Evolutionary conservation across 176 grass and related monocot species (phyloP).

Genomic region (Musa troglodytarum): DNA sequence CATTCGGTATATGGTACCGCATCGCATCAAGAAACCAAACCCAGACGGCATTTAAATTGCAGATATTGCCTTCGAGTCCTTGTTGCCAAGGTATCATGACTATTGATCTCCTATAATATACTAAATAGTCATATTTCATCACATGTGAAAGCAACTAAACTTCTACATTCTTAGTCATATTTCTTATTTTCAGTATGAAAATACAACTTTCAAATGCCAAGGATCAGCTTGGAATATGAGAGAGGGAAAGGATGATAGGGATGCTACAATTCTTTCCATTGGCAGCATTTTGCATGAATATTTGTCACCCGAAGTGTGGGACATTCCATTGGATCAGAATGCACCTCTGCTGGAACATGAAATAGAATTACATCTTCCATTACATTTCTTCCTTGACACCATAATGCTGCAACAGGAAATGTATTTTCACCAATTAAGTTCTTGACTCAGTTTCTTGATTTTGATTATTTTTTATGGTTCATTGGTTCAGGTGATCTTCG

Average conservation of each 20-base stretch:
- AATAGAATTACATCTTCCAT: conserved; percentile 41
- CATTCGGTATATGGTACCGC: no score
- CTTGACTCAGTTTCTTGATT: conserved; percentile 20
- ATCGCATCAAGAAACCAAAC: no score
- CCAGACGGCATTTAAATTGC: no score
- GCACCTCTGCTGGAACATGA: conserved; percentile 21
- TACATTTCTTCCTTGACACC: conserved; percentile 70
- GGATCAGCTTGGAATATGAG: conserved; percentile 39
- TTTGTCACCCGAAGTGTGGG: conserved; percentile 70
- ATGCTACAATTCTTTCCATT: conserved; percentile 52
- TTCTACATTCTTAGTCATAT: no score
- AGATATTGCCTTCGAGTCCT: no score
- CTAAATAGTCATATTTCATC: no score
- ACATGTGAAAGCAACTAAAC: no score
- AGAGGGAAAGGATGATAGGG: conserved; percentile 34
- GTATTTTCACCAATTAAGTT: conserved; percentile 10
- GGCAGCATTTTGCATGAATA: conserved; percentile 85
- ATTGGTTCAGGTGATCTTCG: conserved; percentile 62
- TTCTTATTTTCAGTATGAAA: no score
- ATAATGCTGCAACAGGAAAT: conserved; percentile 67
- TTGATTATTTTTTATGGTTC: conserved; percentile 15
- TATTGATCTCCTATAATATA: no score
- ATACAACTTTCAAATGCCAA: conserved; percentile 16
- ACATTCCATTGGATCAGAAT: conserved; percentile 63
- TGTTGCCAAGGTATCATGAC: no score